These are phyloP conservation scores for Prunus davidiana DNA, from an alignment of 306 rosid species.

Conservation along the genomic window DNA sequence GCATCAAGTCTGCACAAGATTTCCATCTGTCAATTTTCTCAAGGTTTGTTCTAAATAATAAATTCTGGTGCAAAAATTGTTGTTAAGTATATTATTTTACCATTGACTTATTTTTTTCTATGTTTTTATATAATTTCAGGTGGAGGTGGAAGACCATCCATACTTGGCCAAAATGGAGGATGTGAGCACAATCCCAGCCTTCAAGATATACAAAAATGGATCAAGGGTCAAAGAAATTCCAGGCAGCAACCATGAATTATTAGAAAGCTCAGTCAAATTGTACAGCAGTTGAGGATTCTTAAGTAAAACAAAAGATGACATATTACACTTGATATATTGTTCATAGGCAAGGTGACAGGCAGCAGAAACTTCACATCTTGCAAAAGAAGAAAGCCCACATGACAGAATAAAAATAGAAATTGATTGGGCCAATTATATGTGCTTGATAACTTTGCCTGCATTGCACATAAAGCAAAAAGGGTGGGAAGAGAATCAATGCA, in stretches of 20 bases:
- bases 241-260: conserved; percentile 51
- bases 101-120: neutral
- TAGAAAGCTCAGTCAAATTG: conserved; percentile 75
- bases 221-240: conserved; percentile 77
- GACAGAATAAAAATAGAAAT: neutral
- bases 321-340: conserved; percentile 7
- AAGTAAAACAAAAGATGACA: conserved; percentile 4
- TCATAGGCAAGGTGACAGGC: conserved; percentile 14
- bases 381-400: conserved; percentile 8
- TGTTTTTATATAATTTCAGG: conserved; percentile 41
- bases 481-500: conserved; percentile 18
- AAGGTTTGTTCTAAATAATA: conserved; percentile 47
- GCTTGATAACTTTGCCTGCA: conserved; percentile 15
- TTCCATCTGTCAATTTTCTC: conserved; percentile 84
- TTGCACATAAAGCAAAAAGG: conserved; percentile 20
- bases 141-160: conserved; percentile 88
- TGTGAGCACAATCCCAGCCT: conserved; percentile 67
- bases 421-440: conserved; percentile 11
- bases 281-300: conserved; percentile 54
- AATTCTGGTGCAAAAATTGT: neutral
- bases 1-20: conserved; percentile 78
- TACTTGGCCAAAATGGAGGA: conserved; percentile 77
- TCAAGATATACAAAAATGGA: conserved; percentile 91
- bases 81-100: neutral
- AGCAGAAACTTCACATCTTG: neutral